Evolutionary conservation across 441 rosid species (phyloP).

Genomic region (Croton laevigatus): DNA sequence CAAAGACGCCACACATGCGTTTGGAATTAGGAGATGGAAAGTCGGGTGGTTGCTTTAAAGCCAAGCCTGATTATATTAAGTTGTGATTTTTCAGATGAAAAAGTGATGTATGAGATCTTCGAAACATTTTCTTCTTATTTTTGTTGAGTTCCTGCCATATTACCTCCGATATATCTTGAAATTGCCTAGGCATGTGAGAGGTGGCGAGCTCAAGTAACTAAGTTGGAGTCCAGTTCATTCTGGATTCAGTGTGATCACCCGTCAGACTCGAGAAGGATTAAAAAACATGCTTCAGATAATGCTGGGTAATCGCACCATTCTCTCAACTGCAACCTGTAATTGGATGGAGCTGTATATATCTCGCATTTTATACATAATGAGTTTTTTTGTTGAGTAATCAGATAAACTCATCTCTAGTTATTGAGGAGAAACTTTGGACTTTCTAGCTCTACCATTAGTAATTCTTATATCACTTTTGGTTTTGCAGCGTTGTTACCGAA

Average conservation of each 20-base stretch:
- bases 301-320: slow-evolving; percentile 65
- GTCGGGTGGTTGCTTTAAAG: slow-evolving; percentile 77
- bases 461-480: neutral
- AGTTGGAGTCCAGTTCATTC: slow-evolving; percentile 78
- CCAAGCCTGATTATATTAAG: slow-evolving; percentile 91
- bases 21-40: slow-evolving; percentile 58
- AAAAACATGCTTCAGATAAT: slow-evolving; percentile 80
- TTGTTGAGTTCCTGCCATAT: neutral
- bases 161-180: slow-evolving; percentile 20
- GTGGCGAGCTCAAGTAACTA: slow-evolving; percentile 85
- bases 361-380: slow-evolving; percentile 55
- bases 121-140: neutral
- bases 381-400: neutral
- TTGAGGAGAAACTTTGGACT: neutral
- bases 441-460: neutral
- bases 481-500: neutral
- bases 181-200: slow-evolving; percentile 78
- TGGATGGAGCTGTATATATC: slow-evolving; percentile 86
- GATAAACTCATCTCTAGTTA: neutral
- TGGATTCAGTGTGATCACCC: slow-evolving; percentile 90
- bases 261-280: slow-evolving; percentile 73
- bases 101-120: neutral
- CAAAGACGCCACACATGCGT: slow-evolving; percentile 91
- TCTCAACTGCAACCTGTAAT: slow-evolving; percentile 55
- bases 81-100: slow-evolving; percentile 19